Percentiles rank a stretch among this genome's conserved stretches.
phyloP scores from a whole-genome alignment of 345 rosid species.

The Acer campestre region DNA sequence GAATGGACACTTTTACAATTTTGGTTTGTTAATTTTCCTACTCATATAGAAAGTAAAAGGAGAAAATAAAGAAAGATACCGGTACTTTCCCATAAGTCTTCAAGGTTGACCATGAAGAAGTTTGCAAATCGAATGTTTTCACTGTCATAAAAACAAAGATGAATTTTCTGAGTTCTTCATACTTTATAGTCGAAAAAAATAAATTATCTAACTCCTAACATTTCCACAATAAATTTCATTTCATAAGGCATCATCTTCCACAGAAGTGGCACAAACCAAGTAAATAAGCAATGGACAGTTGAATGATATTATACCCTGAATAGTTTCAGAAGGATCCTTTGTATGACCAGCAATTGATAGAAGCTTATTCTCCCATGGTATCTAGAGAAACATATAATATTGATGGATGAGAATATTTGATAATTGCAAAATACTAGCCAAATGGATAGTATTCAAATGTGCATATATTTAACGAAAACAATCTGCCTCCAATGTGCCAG shows the following conservation, averaged over 20 bases:
- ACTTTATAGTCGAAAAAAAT: neutral
- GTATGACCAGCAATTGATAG: slow-evolving; percentile 94
- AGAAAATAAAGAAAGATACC: slow-evolving; percentile 43
- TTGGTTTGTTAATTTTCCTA: slow-evolving; percentile 12
- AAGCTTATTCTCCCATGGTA: slow-evolving; percentile 91
- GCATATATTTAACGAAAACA: slow-evolving; percentile 16
- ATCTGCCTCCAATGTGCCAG: slow-evolving; percentile 23
- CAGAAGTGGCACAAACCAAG: neutral
- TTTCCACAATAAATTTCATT: neutral
- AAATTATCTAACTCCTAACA: neutral
- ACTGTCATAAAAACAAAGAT: slow-evolving; percentile 52
- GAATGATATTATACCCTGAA: slow-evolving; percentile 57
- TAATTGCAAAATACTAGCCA: slow-evolving; percentile 24
- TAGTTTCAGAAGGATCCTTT: slow-evolving; percentile 84
- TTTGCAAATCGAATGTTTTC: slow-evolving; percentile 80
- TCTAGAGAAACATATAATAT: slow-evolving; percentile 45
- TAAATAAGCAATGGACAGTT: neutral
- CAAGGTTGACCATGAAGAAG: slow-evolving; percentile 76
- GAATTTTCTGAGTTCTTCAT: slow-evolving; percentile 6
- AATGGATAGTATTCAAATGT: slow-evolving; percentile 25
- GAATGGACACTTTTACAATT: neutral
- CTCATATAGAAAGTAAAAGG: slow-evolving; percentile 16
- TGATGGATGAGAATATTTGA: slow-evolving; percentile 24
- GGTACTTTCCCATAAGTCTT: slow-evolving; percentile 98
- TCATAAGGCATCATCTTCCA: slow-evolving; percentile 1